phyloP scores from a whole-genome alignment of 2,329 filamentous ascomycete species.

The Aspergillus sp. region DNA sequence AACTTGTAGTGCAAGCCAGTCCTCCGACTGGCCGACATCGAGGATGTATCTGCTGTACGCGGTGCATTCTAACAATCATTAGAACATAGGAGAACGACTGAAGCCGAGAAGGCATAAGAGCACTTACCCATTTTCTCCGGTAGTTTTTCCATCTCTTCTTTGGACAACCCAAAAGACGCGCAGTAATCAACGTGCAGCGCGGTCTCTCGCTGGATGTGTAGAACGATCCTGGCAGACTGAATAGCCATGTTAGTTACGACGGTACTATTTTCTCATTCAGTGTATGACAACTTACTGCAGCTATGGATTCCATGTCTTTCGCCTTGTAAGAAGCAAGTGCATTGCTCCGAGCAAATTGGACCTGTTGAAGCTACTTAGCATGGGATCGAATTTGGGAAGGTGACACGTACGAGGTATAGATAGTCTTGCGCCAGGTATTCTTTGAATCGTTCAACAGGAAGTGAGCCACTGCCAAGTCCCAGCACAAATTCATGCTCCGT shows the following conservation, averaged over 20 bases:
- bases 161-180: conserved; percentile 75
- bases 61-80: conserved; percentile 62
- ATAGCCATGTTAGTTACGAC: background rate
- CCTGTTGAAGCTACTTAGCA: conserved; percentile 49
- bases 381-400: background rate
- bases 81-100: conserved; percentile 1
- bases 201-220: conserved; percentile 79
- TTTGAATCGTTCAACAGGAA: conserved; percentile 79
- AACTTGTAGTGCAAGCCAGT: conserved; percentile 85
- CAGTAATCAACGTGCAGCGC: conserved; percentile 83
- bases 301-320: conserved; percentile 72
- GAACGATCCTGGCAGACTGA: conserved; percentile 70
- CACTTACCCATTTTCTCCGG: conserved; percentile 72
- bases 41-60: conserved; percentile 86
- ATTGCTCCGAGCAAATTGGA: conserved; percentile 86
- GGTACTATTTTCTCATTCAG: background rate
- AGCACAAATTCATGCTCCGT: conserved; percentile 83
- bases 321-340: conserved; percentile 85
- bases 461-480: conserved; percentile 72
- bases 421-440: conserved; percentile 92
- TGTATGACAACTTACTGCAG: conserved; percentile 58
- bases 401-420: conserved; percentile 71
- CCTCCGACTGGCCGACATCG: conserved; percentile 83
- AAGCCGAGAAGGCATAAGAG: background rate
- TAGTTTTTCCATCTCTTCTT: conserved; percentile 71